phyloP scores from a whole-genome alignment of 2,329 filamentous ascomycete species.

The Cladobotryum mycophilum region DNA sequence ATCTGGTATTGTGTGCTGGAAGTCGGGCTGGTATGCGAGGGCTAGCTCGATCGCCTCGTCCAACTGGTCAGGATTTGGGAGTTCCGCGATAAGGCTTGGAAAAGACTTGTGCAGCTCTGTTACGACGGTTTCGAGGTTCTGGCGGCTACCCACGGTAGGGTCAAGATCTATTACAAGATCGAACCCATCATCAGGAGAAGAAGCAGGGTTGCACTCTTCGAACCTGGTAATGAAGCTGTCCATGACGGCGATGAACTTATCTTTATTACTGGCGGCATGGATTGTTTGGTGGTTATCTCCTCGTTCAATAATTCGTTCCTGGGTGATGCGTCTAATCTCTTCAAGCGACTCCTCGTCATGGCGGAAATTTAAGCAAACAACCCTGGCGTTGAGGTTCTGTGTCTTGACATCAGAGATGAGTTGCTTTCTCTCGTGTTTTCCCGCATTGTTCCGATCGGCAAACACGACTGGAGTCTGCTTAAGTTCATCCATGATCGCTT shows the following conservation, averaged over 20 bases:
- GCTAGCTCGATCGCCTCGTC: slow-evolving; percentile 73
- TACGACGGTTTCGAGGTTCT: slow-evolving; percentile 78
- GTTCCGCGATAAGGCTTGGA: slow-evolving; percentile 64
- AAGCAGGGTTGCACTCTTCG: slow-evolving; percentile 63
- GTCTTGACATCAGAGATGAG: slow-evolving; percentile 71
- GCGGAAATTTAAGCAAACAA: slow-evolving; percentile 84
- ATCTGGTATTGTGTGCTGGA: slow-evolving; percentile 68
- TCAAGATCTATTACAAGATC: slow-evolving; percentile 82
- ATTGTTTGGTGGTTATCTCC: slow-evolving; percentile 99
- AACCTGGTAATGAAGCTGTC: slow-evolving; percentile 86
- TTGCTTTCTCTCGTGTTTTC: slow-evolving; percentile 80
- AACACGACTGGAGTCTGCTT: slow-evolving; percentile 65
- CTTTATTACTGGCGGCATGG: slow-evolving; percentile 66
- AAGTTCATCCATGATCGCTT: slow-evolving; percentile 60
- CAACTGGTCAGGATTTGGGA: slow-evolving; percentile 68
- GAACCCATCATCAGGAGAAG: slow-evolving; percentile 72
- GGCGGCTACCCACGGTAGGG: slow-evolving; percentile 66
- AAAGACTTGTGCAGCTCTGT: slow-evolving; percentile 66
- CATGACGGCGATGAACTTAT: slow-evolving; percentile 86
- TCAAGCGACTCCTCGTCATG: slow-evolving; percentile 73
- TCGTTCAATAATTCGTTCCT: slow-evolving; percentile 70
- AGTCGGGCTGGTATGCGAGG: slow-evolving; percentile 67
- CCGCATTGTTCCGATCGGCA: slow-evolving; percentile 91
- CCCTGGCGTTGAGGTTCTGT: slow-evolving; percentile 56
- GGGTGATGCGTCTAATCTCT: slow-evolving; percentile 67